A percentile compares a stretch with the other conserved stretches of the same genome.
Evolutionary conservation across 2,329 filamentous ascomycete species (phyloP).

Genomic region (Sphaerulina populicola): DNA sequence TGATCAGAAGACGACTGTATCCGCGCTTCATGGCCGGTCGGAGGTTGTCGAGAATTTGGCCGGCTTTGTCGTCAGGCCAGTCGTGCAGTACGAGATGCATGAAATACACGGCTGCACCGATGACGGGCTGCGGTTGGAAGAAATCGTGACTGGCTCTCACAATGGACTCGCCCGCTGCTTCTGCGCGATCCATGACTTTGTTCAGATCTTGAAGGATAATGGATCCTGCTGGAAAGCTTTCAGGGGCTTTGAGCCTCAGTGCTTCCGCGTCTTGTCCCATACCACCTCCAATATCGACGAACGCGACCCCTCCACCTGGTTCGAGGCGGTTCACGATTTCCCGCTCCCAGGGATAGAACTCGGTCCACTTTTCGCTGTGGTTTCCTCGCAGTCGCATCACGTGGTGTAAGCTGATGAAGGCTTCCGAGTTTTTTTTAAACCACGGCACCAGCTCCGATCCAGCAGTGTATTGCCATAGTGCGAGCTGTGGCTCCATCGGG

Average conservation of each 20-base stretch:
- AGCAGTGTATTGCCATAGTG: not conserved
- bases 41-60: slow-evolving; percentile 17
- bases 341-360: slow-evolving; percentile 7
- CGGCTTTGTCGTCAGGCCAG: slow-evolving; percentile 18
- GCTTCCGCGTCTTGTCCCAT: slow-evolving; percentile 7
- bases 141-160: slow-evolving; percentile 3
- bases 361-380: slow-evolving; percentile 6
- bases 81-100: slow-evolving; percentile 16
- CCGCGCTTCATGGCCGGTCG: slow-evolving; percentile 14
- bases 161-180: slow-evolving; percentile 3
- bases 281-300: slow-evolving; percentile 9
- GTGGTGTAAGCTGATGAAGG: slow-evolving; percentile 6
- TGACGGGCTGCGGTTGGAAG: slow-evolving; percentile 6
- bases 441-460: slow-evolving; percentile 5
- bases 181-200: slow-evolving; percentile 4
- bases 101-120: slow-evolving; percentile 6
- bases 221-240: not conserved
- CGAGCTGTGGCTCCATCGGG: not conserved
- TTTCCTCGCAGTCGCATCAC: slow-evolving; percentile 5
- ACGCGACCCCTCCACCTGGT: not conserved
- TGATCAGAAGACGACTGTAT: slow-evolving; percentile 21
- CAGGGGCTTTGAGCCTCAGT: slow-evolving; percentile 1
- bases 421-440: slow-evolving; percentile 4
- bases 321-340: slow-evolving; percentile 1
- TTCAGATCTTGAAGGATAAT: slow-evolving; percentile 7